A percentile compares a stretch with the other conserved stretches of the same genome.
Evolutionary conservation across 2,329 filamentous ascomycete genomes (phyloP).

Genomic region (Cryphonectria naterciae): DNA sequence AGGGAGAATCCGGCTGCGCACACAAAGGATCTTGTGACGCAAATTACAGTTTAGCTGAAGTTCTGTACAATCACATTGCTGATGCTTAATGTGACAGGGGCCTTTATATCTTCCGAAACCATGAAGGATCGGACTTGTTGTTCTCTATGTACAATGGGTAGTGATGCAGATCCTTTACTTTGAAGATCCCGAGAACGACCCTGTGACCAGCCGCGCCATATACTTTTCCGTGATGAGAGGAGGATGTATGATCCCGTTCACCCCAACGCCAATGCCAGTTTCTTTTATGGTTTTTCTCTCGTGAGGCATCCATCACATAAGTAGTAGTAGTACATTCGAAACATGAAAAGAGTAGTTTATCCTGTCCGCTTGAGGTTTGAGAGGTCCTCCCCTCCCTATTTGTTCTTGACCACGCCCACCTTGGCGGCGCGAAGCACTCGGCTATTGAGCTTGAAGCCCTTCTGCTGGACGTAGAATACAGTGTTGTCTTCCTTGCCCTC

Average conservation of each 20-base stretch:
- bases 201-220: slow-evolving; percentile 22
- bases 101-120: neutral
- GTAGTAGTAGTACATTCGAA: slow-evolving; percentile 26
- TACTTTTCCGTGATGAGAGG: slow-evolving; percentile 27
- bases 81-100: neutral
- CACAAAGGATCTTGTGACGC: neutral
- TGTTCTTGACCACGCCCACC: slow-evolving; percentile 93
- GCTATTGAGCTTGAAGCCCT: slow-evolving; percentile 94
- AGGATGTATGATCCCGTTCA: slow-evolving; percentile 27
- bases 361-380: neutral
- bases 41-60: no score
- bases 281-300: neutral
- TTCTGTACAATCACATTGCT: neutral
- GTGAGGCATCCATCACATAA: slow-evolving; percentile 16
- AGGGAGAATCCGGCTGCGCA: neutral
- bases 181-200: slow-evolving; percentile 22
- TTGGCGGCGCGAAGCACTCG: slow-evolving; percentile 88
- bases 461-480: slow-evolving; percentile 91
- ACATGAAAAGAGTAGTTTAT: slow-evolving; percentile 9
- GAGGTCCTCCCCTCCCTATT: slow-evolving; percentile 38
- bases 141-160: slow-evolving; percentile 26
- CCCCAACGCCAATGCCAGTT: slow-evolving; percentile 30
- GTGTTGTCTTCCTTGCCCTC: slow-evolving; percentile 86
- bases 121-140: slow-evolving; percentile 14
- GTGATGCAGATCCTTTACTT: slow-evolving; percentile 19